Base-by-base conservation (phyloP, 129 eudicot genomes). In the Erigeron canadensis region DNA sequence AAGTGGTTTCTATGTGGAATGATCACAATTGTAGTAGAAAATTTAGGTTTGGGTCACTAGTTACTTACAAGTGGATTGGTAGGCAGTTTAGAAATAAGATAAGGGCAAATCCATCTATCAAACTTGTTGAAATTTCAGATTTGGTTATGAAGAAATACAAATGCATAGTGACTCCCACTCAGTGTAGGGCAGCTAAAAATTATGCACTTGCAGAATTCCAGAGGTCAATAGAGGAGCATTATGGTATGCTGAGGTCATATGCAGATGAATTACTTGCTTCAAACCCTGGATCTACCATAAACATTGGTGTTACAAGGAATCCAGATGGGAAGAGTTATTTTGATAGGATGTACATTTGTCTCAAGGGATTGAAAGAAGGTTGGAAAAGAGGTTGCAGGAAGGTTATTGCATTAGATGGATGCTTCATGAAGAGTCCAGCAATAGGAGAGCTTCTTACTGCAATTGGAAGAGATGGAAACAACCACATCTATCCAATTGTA, bases 381-480 rank as follows among this genome's bases (percentile, higher is more conserved):
- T 28, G 45, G 66, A 61, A 13, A 10, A 23, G 1, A 16, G 66
- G 11, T 12, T 61, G 46, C 12, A 38, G 45, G 44, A 61, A 38
- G 8, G 22, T 37, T 0, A 61, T 61, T 10, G 66, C 16, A 2
- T 4, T 61, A 9, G 46, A 61, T 61, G 66, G 19, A 7, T 62
- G 46, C 3, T 62, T 62, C 4, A 11, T 62, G 2, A 62, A 38
- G 8, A 37, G 0, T 34, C 7, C 2, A 12, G 10, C 6, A 18
- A 11, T 6, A 0, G 67, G 67, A 3, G 21, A 71, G 44, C n/a
- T 58, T 10, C n/a, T 58, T 4, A 39, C 53, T 0, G 57, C 16
- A 3, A 12, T 71, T 16, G 76, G 67, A 0, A n/a, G 47, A 40
- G 76, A 58, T 56, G 28, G 22, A 2, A 70, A 70, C 10, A 70